Evolutionary conservation across 805 yeast genomes (phyloP).

Genomic region (Candida chauliodis): DNA sequence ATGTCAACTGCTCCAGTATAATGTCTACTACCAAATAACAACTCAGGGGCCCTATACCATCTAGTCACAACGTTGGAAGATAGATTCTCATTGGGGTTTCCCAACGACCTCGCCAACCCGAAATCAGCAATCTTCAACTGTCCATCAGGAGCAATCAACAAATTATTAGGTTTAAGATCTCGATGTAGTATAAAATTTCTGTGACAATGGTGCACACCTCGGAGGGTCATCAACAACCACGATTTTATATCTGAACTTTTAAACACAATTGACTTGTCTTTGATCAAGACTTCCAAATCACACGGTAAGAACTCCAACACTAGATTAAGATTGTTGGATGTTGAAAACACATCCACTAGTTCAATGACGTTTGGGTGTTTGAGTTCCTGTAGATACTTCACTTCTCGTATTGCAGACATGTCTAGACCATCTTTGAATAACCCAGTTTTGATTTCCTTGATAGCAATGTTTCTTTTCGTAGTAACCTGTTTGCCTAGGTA

Average conservation of each 20-base stretch:
- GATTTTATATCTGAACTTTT: slow-evolving; percentile 84
- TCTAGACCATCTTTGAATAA: slow-evolving; percentile 94
- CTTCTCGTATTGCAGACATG: slow-evolving; percentile 95
- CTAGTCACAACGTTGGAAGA: slow-evolving; percentile 95
- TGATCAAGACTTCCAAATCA: slow-evolving; percentile 85
- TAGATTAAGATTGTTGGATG: slow-evolving; percentile 63
- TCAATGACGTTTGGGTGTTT: slow-evolving; percentile 74
- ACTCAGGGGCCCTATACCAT: slow-evolving; percentile 89
- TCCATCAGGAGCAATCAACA: slow-evolving; percentile 83
- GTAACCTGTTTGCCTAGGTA: slow-evolving; percentile 71
- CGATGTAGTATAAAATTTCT: slow-evolving; percentile 87
- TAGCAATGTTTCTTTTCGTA: slow-evolving; percentile 65
- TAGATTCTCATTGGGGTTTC: slow-evolving; percentile 66
- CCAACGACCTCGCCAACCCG: slow-evolving; percentile 86
- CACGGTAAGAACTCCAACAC: slow-evolving; percentile 88
- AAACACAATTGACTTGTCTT: slow-evolving; percentile 72
- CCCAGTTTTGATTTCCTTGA: slow-evolving; percentile 93
- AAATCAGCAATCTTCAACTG: slow-evolving; percentile 94
- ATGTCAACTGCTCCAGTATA: slow-evolving; percentile 44
- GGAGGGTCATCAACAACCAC: slow-evolving; percentile 89
- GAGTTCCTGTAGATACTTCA: slow-evolving; percentile 81
- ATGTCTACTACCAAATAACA: slow-evolving; percentile 42
- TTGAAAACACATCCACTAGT: slow-evolving; percentile 79
- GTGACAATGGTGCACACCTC: slow-evolving; percentile 96
- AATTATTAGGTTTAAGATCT: slow-evolving; percentile 89